Base-by-base conservation (phyloP, 805 yeast species). In the Candida hispaniensis region DNA sequence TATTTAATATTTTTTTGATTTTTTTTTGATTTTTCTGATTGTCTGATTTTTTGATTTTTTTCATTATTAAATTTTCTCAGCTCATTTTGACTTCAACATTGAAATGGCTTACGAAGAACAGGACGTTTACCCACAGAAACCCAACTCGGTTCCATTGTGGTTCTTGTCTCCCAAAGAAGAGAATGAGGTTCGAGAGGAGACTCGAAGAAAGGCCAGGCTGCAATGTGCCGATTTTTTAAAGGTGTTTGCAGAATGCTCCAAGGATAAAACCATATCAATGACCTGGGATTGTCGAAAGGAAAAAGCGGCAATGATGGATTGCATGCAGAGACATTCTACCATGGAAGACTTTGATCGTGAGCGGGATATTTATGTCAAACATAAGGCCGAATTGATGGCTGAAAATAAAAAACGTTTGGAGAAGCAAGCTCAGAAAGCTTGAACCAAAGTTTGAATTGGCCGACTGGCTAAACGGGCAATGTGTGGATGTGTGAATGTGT, bases 151-250 rank as follows among this genome's bases (percentile, higher is more conserved):
- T 4, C 61, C 61, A 3, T 46, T 51, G n/a, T 58, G 61, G 61
- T 49, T 58, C 32, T 44, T 58, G 23, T 55, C 61, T 6, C 62
- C 61, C 3, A 40, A 51, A 41, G 61, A 58, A 27, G 62, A 58
- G 38, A 54, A 51, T 43, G 53, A 47, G 39, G 46, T 58, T 23
- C 47, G 56, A 5, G 44, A 49, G 20, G 47, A 50, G 30, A 45
- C 50, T 28, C 60, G 56, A 36, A 53, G 50, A 20, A 54, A 44
- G 40, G 48, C 60, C 10, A 48, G 55, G 29, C 38, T 45, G 25
- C 47, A 43, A 24, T 56, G 61, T 39, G 50, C 51, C 14, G 39
- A 42, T 17, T 46, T 44, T 41, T 54, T 56, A 36, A 26, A 42
- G 27, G 44, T 38, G 26, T 52, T 57, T 45, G 59, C 58, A 25